Evolutionary conservation across 495 filamentous ascomycete genomes (phyloP).

Genomic region (Penicillium soppii): DNA sequence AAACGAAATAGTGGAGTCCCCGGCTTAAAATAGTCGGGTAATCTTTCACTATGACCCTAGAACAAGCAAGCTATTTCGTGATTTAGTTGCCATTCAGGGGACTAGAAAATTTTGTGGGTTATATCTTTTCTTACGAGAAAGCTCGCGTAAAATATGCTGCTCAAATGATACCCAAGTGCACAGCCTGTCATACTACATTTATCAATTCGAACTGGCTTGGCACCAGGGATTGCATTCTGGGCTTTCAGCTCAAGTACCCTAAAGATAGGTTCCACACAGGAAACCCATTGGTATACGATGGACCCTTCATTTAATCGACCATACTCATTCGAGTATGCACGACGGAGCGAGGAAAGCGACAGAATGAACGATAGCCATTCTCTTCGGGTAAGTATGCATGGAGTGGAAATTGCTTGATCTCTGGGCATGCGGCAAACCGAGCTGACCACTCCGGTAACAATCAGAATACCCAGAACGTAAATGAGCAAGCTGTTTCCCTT

Average conservation of each 20-base stretch:
- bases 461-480: neutral
- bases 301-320: neutral
- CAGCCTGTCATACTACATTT: constrained; percentile 2
- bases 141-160: neutral
- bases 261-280: neutral
- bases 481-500: neutral
- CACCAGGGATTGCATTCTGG: neutral
- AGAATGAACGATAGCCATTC: neutral
- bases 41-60: neutral
- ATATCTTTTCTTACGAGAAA: neutral
- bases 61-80: neutral
- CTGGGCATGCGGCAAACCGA: constrained; percentile 6
- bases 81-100: no score
- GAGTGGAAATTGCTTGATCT: constrained; percentile 3
- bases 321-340: neutral
- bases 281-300: neutral
- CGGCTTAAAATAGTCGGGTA: constrained; percentile 6
- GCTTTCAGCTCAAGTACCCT: constrained; percentile 1
- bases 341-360: neutral
- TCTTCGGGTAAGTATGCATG: neutral
- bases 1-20: neutral
- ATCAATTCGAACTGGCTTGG: constrained; percentile 5
- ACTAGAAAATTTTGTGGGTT: neutral
- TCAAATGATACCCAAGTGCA: neutral
- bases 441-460: neutral